Evolutionary conservation across 2,329 filamentous ascomycete species (phyloP), one percentile per base, ranked within the genome.

Genomic region (Aspergillus pseudonomiae): DNA sequence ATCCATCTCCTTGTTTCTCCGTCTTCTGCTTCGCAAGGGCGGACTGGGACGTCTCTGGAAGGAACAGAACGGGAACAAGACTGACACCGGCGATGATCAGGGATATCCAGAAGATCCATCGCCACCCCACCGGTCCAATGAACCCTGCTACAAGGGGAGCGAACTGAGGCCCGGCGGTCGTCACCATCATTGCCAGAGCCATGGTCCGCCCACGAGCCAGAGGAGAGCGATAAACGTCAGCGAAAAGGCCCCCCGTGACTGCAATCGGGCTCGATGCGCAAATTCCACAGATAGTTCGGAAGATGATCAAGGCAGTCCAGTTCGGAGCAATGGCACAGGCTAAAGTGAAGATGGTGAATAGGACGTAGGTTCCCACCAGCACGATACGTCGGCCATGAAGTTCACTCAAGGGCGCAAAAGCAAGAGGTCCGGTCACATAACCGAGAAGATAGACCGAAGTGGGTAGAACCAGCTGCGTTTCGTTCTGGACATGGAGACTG

Each of bases 361-460:
- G 64, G 26, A 73, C 32, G 63, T 87, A 87, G 0, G 85, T 83
- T 6, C 71, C 76, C 0, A 88, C 75, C 64, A 88, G 66, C 7
- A 81, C 74, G 1, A 73, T 70, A 58, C 69, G 74, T 1, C 79
- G 74, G 1, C 79, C 79, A 48, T 73, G 68, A 12, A 76, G 68
- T 45, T 81, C 79, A n/a, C 76, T 79, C 4, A 80, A 64, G 0
- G 79, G 79, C 3, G 75, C 78, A 24, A 75, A 80, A 3, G 79
- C 57, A 1, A 79, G 63, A 0, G 79, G 79, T 0, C 78, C 79
- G 12, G 79, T 60, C 10, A 71, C 72, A 61, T 75, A 78, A 0
- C 75, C 76, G 21, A 76, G 70, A 5, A 78, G 62, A 28, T 54
- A 62, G n/a, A 45, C 19, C 4, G 60, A 62, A 5, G 28, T 54